Base-by-base conservation (phyloP, 1,284 basidiomycete genomes). In the Ganoderma lucidum region DNA sequence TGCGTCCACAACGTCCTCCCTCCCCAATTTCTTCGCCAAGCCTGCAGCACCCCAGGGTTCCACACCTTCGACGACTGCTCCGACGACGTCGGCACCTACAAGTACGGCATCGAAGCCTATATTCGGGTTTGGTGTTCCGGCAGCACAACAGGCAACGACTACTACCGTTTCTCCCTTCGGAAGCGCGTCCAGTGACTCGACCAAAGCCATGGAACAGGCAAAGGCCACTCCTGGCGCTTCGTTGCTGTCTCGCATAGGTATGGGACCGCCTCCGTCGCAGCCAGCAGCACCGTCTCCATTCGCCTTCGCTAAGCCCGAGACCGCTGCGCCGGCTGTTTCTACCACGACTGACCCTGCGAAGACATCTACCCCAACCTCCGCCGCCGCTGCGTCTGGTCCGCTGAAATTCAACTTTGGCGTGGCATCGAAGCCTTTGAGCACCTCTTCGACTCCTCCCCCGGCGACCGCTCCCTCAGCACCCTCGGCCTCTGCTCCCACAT, bases 341-440 rank as follows among this genome's bases (percentile, higher is more conserved):
- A 44, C 44, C 35, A 48, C 64, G 2, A 45, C 56, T 9, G 53
- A 69, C 10, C 35, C 71, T 6, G 68, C 51, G 51, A 55, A 65
- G 12, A 42, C 12, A 2, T 14, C 12, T 6, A n/a, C 4, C 28
- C 30, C 53, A 56, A 14, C 62, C 23, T 44, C 61, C 14, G 60
- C 17, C 35, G 35, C 61, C 30, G 30, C 73, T 23, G 67, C 69
- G 14, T 48, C 72, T 37, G 62, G 68, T 17, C 71, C 75, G 37
- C 74, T 74, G 45, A 80, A 80, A 67, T 81, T 81, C 74, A 78
- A 72, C 60, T 81, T 81, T 56, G 78, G 77, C 6, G 61, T 78
- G 35, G 39, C 75, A n/a, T 66, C 68, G 12, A 72, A 74, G 45
- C 67, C 69, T 8, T 39, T 69, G 2, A 62, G 28, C 37, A 23